These are phyloP conservation scores for Fusarium penzigii DNA, from an alignment of 2,329 filamentous ascomycete genomes.

Conservation along the genomic window DNA sequence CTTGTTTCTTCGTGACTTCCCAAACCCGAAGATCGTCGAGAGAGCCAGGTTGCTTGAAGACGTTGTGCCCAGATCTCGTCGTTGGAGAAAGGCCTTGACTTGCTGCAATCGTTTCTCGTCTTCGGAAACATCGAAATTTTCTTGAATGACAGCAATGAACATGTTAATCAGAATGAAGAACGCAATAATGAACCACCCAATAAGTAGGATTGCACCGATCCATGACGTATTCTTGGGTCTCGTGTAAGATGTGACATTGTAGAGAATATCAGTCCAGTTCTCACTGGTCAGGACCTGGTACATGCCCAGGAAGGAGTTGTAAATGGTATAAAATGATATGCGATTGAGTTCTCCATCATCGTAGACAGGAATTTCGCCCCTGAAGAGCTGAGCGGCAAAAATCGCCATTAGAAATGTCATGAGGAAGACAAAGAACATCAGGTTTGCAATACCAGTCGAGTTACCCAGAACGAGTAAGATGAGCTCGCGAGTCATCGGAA, in stretches of 20 bases:
- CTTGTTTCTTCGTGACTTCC: slow-evolving; percentile 59
- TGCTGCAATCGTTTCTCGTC: slow-evolving; percentile 97
- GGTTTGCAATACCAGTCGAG: slow-evolving; percentile 84
- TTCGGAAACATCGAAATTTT: slow-evolving; percentile 98
- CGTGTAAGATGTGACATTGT: slow-evolving; percentile 74
- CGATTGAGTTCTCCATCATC: slow-evolving; percentile 64
- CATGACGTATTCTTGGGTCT: slow-evolving; percentile 71
- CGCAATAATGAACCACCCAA: slow-evolving; percentile 92
- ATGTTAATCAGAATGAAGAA: slow-evolving; percentile 98
- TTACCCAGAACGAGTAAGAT: slow-evolving; percentile 90
- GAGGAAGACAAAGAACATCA: slow-evolving; percentile 95
- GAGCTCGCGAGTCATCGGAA: slow-evolving; percentile 83
- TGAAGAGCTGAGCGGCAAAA: slow-evolving; percentile 89
- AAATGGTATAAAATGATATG: slow-evolving; percentile 86
- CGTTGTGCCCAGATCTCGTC: slow-evolving; percentile 78
- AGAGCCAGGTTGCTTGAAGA: slow-evolving; percentile 71
- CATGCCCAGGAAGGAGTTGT: slow-evolving; percentile 96
- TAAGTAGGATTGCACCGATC: slow-evolving; percentile 89
- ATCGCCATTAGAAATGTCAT: slow-evolving; percentile 94
- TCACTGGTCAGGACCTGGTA: slow-evolving; percentile 96
- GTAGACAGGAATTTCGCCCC: slow-evolving; percentile 74
- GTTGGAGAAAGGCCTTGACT: slow-evolving; percentile 89
- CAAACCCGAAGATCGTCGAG: slow-evolving; percentile 67
- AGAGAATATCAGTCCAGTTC: slow-evolving; percentile 90
- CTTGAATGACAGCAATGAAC: slow-evolving; percentile 99